Conservation (phyloP, 768 basidiomycete genomes). For the Macrolepiota dolichaula region DNA sequence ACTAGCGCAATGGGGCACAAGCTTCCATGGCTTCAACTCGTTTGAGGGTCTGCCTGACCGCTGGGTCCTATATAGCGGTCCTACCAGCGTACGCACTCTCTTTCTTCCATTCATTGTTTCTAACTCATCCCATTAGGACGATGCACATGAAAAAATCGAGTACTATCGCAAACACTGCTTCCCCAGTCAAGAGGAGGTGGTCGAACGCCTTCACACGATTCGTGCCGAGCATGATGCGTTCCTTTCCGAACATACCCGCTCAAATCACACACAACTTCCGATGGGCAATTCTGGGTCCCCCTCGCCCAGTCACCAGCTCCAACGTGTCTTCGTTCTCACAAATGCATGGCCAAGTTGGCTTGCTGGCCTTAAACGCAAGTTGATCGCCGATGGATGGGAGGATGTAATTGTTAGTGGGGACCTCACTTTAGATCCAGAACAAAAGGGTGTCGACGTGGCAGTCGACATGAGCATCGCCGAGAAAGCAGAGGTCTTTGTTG, state of each 20-base stretch:
- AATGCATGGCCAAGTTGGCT: constrained; percentile 48
- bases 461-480: constrained; percentile 62
- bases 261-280: not conserved
- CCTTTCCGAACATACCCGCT: not conserved
- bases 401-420: constrained; percentile 37
- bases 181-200: constrained; percentile 39
- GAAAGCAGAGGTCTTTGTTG: constrained; percentile 55
- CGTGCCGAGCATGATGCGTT: constrained; percentile 25
- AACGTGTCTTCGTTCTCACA: constrained; percentile 45
- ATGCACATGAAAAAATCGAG: constrained; percentile 10
- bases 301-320: constrained; percentile 2
- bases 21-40: constrained; percentile 50
- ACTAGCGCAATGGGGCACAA: constrained; percentile 38
- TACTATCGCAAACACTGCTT: constrained; percentile 43
- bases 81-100: not conserved
- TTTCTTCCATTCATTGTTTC: not conserved
- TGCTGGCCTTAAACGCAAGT: constrained; percentile 29
- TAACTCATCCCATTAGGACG: not conserved
- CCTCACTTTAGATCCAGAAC: constrained; percentile 38
- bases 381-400: constrained; percentile 48
- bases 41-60: constrained; percentile 36
- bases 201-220: constrained; percentile 31
- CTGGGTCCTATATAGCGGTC: constrained; percentile 27
- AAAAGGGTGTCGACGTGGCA: constrained; percentile 45
- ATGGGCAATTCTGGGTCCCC: not conserved